A percentile compares a stretch with the other conserved stretches of the same genome.
Conservation (phyloP, 169 alveolate genomes). For the Eimeria sp. region DNA sequence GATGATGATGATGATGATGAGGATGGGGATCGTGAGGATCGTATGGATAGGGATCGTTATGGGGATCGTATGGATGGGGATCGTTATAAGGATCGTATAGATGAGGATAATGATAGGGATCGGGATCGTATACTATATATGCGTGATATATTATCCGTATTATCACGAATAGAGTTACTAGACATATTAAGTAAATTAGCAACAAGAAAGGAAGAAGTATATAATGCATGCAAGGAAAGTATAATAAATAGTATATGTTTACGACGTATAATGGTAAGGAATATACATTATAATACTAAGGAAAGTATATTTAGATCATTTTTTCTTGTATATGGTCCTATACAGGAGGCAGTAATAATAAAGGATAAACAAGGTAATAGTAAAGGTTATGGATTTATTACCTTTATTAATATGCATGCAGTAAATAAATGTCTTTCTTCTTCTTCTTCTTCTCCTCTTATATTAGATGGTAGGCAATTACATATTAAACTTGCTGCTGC, state of each 20-base stretch:
- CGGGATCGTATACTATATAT: background rate
- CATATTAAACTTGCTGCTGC: too few species aligned
- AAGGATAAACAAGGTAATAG: constrained; percentile 87
- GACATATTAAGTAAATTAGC: constrained; percentile 89
- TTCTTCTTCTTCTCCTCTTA: too few species aligned
- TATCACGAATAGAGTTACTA: constrained; percentile 89
- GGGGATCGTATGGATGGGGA: background rate
- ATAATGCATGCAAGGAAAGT: constrained; percentile 86
- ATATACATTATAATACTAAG: constrained; percentile 87
- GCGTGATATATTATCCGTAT: constrained; percentile 85
- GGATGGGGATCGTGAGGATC: background rate
- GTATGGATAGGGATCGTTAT: background rate
- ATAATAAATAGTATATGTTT: constrained; percentile 83
- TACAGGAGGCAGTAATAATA: constrained; percentile 89
- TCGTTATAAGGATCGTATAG: background rate
- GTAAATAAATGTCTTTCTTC: too few species aligned
- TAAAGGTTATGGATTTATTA: constrained; percentile 87
- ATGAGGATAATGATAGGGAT: background rate
- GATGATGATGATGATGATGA: background rate
- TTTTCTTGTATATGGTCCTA: constrained; percentile 87
- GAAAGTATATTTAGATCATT: constrained; percentile 84
- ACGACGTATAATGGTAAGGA: constrained; percentile 83
- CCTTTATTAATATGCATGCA: background rate
- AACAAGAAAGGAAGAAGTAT: constrained; percentile 82
- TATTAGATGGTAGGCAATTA: too few species aligned